Conservation (phyloP, 345 rosid genomes). For the Capsella bursapastoris region DNA sequence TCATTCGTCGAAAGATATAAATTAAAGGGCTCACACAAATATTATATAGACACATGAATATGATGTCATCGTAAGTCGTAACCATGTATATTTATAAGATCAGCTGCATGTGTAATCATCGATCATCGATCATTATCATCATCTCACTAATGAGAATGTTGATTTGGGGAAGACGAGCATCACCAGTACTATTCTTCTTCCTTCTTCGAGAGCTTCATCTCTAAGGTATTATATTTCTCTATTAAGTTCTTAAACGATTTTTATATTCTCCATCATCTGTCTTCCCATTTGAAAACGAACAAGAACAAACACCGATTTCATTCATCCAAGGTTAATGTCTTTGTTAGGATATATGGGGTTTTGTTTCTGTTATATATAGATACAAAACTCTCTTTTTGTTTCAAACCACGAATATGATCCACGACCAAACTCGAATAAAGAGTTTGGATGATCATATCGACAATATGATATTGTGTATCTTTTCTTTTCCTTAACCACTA, state of each 20-base stretch:
- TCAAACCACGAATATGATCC: conserved; percentile 7
- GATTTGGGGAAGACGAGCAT: conserved; percentile 22
- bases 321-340: not conserved
- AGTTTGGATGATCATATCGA: not conserved
- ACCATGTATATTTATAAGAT: conserved; percentile 24
- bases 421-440: conserved; percentile 6
- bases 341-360: not conserved
- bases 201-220: conserved; percentile 17
- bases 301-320: not conserved
- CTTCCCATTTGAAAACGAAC: not conserved
- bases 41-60: conserved; percentile 19
- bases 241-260: not conserved
- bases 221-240: conserved; percentile 31
- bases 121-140: conserved; percentile 9
- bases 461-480: not conserved
- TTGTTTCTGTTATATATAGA: not conserved
- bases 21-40: not conserved
- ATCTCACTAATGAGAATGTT: conserved; percentile 24
- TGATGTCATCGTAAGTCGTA: conserved; percentile 34
- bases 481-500: not conserved
- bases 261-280: conserved; percentile 10
- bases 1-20: conserved; percentile 13
- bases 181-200: conserved; percentile 24
- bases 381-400: conserved; percentile 11
- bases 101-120: conserved; percentile 12